These are phyloP conservation scores for Scedosporium dehoogii DNA, from an alignment of 2,329 filamentous ascomycete species.

Conservation along the genomic window DNA sequence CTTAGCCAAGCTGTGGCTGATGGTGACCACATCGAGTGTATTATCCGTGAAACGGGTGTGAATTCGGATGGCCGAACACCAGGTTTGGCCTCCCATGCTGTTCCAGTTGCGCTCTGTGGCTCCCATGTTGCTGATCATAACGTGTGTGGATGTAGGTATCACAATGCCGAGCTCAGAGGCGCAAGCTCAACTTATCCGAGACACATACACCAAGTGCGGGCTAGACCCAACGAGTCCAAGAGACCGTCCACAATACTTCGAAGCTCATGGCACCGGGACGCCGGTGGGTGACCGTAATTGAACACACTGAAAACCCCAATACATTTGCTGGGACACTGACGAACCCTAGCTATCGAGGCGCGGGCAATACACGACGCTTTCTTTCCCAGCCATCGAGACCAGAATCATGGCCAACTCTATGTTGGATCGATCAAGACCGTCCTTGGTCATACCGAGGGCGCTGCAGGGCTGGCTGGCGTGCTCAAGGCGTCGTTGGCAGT, in stretches of 20 bases:
- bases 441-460: slow-evolving; percentile 17
- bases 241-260: slow-evolving; percentile 8
- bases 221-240: slow-evolving; percentile 17
- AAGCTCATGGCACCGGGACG: too few relatives aligned
- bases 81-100: too few relatives aligned
- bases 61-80: slow-evolving; percentile 27
- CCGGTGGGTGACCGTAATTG: too few relatives aligned
- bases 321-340: slow-evolving; percentile 10
- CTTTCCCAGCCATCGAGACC: not conserved
- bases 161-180: slow-evolving; percentile 23
- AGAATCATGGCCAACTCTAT: slow-evolving; percentile 20
- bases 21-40: slow-evolving; percentile 26
- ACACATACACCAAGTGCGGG: slow-evolving; percentile 17
- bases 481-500: slow-evolving; percentile 17
- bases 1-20: slow-evolving; percentile 30
- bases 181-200: slow-evolving; percentile 22
- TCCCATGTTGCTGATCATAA: too few relatives aligned
- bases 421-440: slow-evolving; percentile 16
- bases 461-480: slow-evolving; percentile 14
- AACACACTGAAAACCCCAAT: too few relatives aligned
- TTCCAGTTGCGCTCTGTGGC: too few relatives aligned
- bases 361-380: slow-evolving; percentile 15
- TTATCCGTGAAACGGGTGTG: slow-evolving; percentile 22
- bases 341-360: slow-evolving; percentile 17
- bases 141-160: slow-evolving; percentile 18